Evolutionary conservation across 805 yeast genomes (phyloP), one percentile per base, ranked within the genome.

Genomic region (Torulaspora microellipsoides): DNA sequence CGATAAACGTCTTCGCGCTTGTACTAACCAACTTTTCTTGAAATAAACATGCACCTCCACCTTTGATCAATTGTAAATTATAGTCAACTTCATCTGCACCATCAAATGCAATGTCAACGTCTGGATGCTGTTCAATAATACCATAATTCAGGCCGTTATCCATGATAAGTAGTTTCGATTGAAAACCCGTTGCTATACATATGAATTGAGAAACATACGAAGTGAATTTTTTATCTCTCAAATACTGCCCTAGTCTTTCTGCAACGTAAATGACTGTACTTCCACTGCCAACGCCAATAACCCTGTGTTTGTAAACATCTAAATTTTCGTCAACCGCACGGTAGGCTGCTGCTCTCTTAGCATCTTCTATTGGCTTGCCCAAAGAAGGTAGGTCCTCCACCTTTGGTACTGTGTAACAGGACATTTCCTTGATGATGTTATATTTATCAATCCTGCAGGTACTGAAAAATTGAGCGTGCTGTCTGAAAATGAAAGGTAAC

Each of bases 21-120:
- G 78, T 75, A 13, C 96, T 96, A 11, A 93, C 96, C 42, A 93
- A 73, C 68, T 93, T 93, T 65, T 93, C 99, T 69, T 91, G 99
- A 69, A 93, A 83, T 50, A 89, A 72, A 66, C 99, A 93, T 1
- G 97, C 99, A 33, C 99, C 99, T 38, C 99, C 99, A 53, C 99
- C 99, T 68, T 93, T 93, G 64, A 93, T 93, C 57, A 90, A 81
- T 61, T 89, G 86, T 55, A 93, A 73, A 15, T 73, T 61, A 4
- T 77, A 61, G 65, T 91, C 99, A 45, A 90, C 90, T 67, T 93
- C 99, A 66, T 93, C 99, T 2, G 99, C 98, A 35, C 99, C 99
- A 65, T 93, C 99, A 63, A 93, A 93, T 1, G 96, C 96, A 55
- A 93, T 80, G 62, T 93, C 99, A 35, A 93, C 70, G 20, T 75